These are phyloP conservation scores for Neofusicoccum kwambonambiense DNA, from an alignment of 2,329 filamentous ascomycete species.

Conservation along the genomic window DNA sequence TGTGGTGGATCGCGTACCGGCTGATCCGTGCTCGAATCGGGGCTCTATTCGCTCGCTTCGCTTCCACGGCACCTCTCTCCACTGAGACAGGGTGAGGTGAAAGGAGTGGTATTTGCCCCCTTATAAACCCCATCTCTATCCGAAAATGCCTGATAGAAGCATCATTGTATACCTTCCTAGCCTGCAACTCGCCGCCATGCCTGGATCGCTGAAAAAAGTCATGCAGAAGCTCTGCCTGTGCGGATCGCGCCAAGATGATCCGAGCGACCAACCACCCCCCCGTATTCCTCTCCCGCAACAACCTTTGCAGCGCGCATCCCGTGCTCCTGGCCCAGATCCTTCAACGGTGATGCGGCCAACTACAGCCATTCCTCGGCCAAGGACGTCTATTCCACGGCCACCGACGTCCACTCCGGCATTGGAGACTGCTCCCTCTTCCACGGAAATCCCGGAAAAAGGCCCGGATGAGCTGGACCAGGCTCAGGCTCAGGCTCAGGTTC, in stretches of 20 bases:
- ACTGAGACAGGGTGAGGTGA: background rate
- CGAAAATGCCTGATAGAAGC: background rate
- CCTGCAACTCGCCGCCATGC: background rate
- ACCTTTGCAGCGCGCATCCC: background rate
- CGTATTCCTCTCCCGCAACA: background rate
- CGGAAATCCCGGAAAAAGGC: background rate
- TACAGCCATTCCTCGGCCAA: background rate
- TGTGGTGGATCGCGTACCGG: background rate
- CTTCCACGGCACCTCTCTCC: background rate
- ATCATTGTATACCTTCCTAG: background rate
- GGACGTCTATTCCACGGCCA: background rate
- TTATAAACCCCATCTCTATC: background rate
- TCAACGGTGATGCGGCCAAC: background rate
- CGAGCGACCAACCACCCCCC: background rate
- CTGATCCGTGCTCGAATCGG: background rate
- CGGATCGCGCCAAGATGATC: background rate
- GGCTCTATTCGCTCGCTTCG: background rate
- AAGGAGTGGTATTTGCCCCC: background rate
- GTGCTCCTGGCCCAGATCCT: background rate
- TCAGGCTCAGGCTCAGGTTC: background rate
- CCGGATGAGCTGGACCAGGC: background rate
- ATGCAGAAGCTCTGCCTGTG: background rate
- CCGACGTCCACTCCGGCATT: background rate
- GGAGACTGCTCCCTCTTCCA: background rate
- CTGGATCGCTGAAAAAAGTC: background rate